Conservation (phyloP, 2,329 filamentous ascomycete species). For the Aureobasidium zeae region DNA sequence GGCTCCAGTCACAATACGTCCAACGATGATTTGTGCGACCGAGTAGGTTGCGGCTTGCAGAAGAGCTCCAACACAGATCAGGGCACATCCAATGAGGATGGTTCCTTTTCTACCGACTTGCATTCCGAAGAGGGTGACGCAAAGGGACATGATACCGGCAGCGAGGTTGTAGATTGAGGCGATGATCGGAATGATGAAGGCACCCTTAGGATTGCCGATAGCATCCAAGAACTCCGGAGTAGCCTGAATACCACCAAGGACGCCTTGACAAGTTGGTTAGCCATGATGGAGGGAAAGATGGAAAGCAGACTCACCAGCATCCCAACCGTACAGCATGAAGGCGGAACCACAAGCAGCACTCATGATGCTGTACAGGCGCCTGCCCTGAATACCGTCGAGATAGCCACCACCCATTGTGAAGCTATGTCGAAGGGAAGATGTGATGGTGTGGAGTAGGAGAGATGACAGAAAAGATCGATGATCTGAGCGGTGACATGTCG, state of each 20-base stretch:
- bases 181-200: conserved; percentile 23
- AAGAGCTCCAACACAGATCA: conserved; percentile 25
- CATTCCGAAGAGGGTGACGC: conserved; percentile 22
- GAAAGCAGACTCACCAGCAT: conserved; percentile 19
- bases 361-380: conserved; percentile 24
- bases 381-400: conserved; percentile 21
- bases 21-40: conserved; percentile 26
- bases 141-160: conserved; percentile 20
- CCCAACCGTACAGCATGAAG: conserved; percentile 26
- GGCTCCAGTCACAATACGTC: conserved; percentile 23
- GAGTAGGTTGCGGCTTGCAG: conserved; percentile 26
- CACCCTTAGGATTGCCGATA: conserved; percentile 20
- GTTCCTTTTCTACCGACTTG: conserved; percentile 23
- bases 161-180: conserved; percentile 22
- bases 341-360: conserved; percentile 24
- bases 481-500: no score
- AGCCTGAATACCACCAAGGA: conserved; percentile 20
- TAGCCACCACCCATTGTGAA: neutral
- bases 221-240: conserved; percentile 20
- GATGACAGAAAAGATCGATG: no score
- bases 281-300: neutral
- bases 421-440: neutral
- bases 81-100: conserved; percentile 25
- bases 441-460: no score
- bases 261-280: conserved; percentile 17